These are phyloP conservation scores for Suhomyces coccinellae DNA, from an alignment of 1,139 yeast species.

Conservation along the genomic window DNA sequence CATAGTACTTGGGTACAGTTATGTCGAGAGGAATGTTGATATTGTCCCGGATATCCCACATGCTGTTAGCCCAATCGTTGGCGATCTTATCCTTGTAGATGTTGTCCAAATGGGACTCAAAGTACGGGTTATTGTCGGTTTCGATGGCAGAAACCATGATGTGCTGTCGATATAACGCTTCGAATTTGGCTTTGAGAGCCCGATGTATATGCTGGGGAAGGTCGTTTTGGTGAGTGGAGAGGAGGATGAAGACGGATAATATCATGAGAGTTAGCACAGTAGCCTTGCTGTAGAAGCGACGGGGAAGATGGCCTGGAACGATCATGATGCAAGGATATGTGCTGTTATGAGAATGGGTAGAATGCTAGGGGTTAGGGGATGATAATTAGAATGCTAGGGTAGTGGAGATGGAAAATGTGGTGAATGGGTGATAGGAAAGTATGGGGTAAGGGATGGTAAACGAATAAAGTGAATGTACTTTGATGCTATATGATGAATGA, in stretches of 20 bases:
- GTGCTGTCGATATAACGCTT: conserved; percentile 1
- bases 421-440: too few relatives aligned
- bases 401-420: too few relatives aligned
- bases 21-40: conserved; percentile 6
- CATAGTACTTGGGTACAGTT: conserved; percentile 9
- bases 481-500: too few relatives aligned
- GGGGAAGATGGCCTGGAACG: conserved; percentile 7
- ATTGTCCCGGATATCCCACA: conserved; percentile 29
- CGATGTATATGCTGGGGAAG: conserved; percentile 3
- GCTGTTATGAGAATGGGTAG: too few relatives aligned
- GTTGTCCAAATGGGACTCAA: conserved; percentile 4
- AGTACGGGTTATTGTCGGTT: conserved; percentile 10
- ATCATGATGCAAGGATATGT: conserved; percentile 3
- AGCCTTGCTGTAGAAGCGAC: conserved; percentile 6
- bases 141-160: conserved; percentile 2
- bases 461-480: too few relatives aligned
- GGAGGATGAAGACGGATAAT: not conserved
- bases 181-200: conserved; percentile 4
- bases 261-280: conserved; percentile 2
- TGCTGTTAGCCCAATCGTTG: conserved; percentile 23
- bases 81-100: conserved; percentile 2
- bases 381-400: too few relatives aligned
- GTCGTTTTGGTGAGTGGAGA: not conserved
- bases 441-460: too few relatives aligned
- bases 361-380: too few relatives aligned